These are phyloP conservation scores for Beta macrorhiza DNA, from an alignment of 179 eudicot genomes.

Conservation along the genomic window DNA sequence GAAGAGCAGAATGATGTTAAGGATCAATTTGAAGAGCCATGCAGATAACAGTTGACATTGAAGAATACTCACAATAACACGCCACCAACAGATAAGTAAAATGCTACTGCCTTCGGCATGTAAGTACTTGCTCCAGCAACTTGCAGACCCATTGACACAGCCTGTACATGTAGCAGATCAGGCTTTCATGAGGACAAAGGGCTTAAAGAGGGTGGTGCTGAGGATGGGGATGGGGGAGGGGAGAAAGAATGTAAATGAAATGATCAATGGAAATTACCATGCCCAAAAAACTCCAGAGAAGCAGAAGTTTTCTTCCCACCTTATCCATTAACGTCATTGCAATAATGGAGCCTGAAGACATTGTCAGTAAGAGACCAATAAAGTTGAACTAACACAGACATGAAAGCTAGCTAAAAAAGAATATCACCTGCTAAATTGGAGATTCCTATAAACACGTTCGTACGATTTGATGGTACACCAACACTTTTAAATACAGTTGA, in stretches of 20 bases:
- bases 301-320: slow-evolving; percentile 79
- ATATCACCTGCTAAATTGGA: slow-evolving; percentile 58
- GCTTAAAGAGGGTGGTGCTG: not conserved
- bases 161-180: slow-evolving; percentile 33
- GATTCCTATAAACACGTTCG: slow-evolving; percentile 69
- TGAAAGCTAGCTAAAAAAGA: slow-evolving; percentile 5
- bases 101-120: slow-evolving; percentile 43
- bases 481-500: slow-evolving; percentile 97
- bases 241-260: not conserved
- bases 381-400: not conserved
- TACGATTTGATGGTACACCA: slow-evolving; percentile 82
- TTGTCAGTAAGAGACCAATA: slow-evolving; percentile 4
- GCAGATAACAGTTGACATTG: slow-evolving; percentile 1
- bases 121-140: slow-evolving; percentile 59
- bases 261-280: slow-evolving; percentile 52
- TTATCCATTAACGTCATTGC: slow-evolving; percentile 89
- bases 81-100: slow-evolving; percentile 77
- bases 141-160: slow-evolving; percentile 73
- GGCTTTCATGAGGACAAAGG: not conserved
- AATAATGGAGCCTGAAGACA: slow-evolving; percentile 63
- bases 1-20: not conserved
- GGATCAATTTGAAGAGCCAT: not conserved
- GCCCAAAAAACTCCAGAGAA: slow-evolving; percentile 86
- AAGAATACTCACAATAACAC: slow-evolving; percentile 64
- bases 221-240: not conserved